Conservation (phyloP, 495 filamentous ascomycete genomes). For the Aspergillus campestris region DNA sequence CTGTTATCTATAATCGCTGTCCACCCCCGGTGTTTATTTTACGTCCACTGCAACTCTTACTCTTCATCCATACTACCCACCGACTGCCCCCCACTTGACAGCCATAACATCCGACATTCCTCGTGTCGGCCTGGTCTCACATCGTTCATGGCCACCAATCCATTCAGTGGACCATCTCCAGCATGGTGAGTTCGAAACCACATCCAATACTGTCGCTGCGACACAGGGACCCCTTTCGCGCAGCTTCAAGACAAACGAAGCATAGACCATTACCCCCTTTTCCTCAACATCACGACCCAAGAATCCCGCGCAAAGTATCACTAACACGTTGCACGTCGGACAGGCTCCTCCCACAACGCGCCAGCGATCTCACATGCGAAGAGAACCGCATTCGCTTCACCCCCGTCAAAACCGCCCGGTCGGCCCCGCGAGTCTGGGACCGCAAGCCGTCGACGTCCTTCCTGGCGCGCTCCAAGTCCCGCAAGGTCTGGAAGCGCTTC, state of each 20-base stretch:
- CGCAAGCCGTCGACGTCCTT: constrained; percentile 48
- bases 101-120: constrained; percentile 4
- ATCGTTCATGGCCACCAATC: no score
- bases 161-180: neutral
- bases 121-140: neutral
- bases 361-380: constrained; percentile 1
- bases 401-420: constrained; percentile 24
- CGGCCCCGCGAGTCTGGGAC: constrained; percentile 41
- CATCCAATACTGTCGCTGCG: constrained; percentile 1
- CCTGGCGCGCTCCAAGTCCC: constrained; percentile 29
- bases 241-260: neutral
- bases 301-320: neutral
- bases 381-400: constrained; percentile 31
- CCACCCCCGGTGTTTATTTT: neutral
- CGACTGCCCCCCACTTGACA: neutral
- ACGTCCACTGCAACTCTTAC: neutral
- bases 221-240: neutral
- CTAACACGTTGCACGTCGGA: neutral
- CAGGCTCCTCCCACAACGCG: neutral
- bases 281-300: no score
- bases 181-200: constrained; percentile 1
- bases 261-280: no score
- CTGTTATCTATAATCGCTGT: neutral
- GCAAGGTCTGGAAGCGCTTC: constrained; percentile 47
- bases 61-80: neutral